Evolutionary conservation across 2,329 filamentous ascomycete genomes (phyloP).

Genomic region (Venturia aucupariae): DNA sequence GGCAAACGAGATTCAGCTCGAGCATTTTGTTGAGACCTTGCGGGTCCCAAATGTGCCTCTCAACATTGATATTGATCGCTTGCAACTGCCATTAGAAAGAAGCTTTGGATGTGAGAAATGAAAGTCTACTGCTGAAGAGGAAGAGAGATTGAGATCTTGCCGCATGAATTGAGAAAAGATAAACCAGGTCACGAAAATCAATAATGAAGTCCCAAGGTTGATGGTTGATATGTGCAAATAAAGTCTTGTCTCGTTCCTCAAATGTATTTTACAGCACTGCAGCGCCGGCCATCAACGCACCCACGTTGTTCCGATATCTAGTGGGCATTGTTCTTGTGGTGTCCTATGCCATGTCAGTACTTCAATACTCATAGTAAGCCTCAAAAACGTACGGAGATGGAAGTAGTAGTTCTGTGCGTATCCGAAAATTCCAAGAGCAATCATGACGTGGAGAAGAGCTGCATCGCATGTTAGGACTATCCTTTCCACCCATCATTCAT

Average conservation of each 20-base stretch:
- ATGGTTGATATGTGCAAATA: neutral
- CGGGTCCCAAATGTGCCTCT: no score
- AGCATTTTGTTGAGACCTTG: no score
- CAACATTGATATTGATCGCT: no score
- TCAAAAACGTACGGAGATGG: conserved; percentile 75
- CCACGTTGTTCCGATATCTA: conserved; percentile 39
- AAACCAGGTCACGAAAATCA: neutral
- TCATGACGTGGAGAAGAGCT: conserved; percentile 87
- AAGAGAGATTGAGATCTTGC: no score
- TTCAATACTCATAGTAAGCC: neutral
- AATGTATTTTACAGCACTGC: conserved; percentile 5
- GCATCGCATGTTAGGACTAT: conserved; percentile 8
- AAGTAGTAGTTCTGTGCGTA: conserved; percentile 99
- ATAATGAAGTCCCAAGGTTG: neutral
- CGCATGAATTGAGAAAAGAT: no score
- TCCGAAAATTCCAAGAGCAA: conserved; percentile 66
- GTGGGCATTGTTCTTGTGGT: conserved; percentile 99
- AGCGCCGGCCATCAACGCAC: neutral
- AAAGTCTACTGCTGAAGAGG: no score
- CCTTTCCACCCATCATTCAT: neutral
- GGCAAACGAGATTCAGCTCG: no score
- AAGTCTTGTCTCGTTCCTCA: neutral
- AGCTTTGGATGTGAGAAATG: no score
- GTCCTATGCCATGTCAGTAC: conserved; percentile 50
- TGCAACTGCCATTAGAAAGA: no score